Conservation (phyloP, 805 yeast species). For the Pichia exigua region DNA sequence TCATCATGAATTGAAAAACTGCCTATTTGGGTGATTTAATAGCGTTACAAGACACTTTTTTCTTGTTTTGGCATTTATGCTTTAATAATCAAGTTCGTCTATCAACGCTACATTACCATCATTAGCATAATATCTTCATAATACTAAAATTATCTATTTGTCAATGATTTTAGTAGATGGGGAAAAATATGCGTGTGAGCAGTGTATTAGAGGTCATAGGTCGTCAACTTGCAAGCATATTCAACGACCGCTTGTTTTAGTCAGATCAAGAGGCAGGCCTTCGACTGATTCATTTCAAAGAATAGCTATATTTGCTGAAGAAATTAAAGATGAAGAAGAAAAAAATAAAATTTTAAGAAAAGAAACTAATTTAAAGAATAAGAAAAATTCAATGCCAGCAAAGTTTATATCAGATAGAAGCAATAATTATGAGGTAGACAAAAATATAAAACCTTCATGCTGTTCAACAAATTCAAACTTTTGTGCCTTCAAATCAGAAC, state of each 20-base stretch:
- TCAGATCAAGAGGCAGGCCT: conserved; percentile 87
- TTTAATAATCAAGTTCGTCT: background rate
- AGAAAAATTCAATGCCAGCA: conserved; percentile 1
- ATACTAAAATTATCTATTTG: background rate
- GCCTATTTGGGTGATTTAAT: background rate
- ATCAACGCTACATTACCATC: background rate
- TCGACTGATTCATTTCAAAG: conserved; percentile 49
- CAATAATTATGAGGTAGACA: background rate
- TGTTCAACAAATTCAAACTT: background rate
- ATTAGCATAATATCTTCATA: background rate
- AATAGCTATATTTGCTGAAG: conserved; percentile 50
- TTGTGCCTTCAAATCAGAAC: background rate
- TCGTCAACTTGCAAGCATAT: conserved; percentile 82
- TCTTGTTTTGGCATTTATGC: background rate
- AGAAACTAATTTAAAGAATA: background rate
- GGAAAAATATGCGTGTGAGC: conserved; percentile 73
- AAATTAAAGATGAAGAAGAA: conserved; percentile 6
- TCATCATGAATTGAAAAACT: background rate
- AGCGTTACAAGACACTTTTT: background rate
- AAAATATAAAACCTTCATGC: background rate
- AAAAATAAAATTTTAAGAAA: background rate
- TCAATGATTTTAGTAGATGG: conserved; percentile 62
- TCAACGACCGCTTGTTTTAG: conserved; percentile 72
- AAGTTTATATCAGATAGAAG: background rate
- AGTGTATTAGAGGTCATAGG: conserved; percentile 89